Conservation (phyloP, 257 asterid species). For the Catharanthus roseus region DNA sequence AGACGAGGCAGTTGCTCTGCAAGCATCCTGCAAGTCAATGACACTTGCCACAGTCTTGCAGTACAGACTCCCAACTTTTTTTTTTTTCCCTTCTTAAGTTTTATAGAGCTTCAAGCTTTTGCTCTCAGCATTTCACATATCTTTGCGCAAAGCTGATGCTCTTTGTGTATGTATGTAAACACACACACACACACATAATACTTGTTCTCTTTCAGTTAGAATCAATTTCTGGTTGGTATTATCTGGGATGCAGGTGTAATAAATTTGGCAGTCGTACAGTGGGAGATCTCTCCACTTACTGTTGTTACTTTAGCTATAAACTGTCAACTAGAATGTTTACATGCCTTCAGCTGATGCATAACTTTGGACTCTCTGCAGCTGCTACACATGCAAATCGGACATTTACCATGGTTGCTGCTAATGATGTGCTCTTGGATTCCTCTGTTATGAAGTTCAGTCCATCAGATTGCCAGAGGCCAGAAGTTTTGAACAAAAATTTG, state of each 20-base stretch:
- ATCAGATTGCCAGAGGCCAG: conserved; percentile 92
- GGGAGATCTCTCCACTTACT: not conserved
- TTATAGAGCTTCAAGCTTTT: too few relatives aligned
- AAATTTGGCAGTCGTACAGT: too few relatives aligned
- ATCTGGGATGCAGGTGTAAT: not conserved
- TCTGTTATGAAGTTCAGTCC: conserved; percentile 59
- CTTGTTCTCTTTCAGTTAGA: too few relatives aligned
- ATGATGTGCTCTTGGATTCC: conserved; percentile 79
- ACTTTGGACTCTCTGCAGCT: conserved; percentile 52
- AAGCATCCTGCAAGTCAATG: too few relatives aligned
- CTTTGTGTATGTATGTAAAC: too few relatives aligned
- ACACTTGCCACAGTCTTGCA: too few relatives aligned
- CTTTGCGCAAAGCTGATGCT: too few relatives aligned
- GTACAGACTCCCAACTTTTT: too few relatives aligned
- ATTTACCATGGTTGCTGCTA: conserved; percentile 88
- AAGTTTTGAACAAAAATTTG: conserved; percentile 72
- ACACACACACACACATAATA: too few relatives aligned
- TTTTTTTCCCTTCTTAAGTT: too few relatives aligned
- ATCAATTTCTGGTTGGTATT: not conserved
- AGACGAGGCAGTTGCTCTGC: too few relatives aligned
- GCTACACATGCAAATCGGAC: conserved; percentile 75
- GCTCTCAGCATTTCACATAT: too few relatives aligned
- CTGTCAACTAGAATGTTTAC: conserved; percentile 10
- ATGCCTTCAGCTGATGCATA: conserved; percentile 18
- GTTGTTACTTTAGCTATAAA: not conserved